Conservation (phyloP, 805 yeast genomes). For the Sugiyamaella americana region DNA sequence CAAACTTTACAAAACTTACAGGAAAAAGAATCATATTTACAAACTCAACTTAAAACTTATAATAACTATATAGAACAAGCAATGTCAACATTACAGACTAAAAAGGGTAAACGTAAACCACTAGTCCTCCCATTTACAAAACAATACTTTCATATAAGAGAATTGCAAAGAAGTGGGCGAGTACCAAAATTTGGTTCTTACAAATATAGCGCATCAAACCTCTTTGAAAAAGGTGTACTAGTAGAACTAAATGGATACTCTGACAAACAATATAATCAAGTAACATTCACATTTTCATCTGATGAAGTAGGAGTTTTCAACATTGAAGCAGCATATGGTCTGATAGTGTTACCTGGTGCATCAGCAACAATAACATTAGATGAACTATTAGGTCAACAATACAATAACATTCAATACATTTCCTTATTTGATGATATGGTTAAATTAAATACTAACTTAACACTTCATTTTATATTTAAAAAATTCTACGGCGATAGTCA, state of each 20-base stretch:
- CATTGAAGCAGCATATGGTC: conserved; percentile 68
- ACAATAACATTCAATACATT: conserved; percentile 52
- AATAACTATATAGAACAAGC: conserved; percentile 46
- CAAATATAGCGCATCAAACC: conserved; percentile 67
- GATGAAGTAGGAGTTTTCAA: conserved; percentile 66
- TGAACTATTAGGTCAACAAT: conserved; percentile 65
- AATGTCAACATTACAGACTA: conserved; percentile 43
- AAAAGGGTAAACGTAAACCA: conserved; percentile 28
- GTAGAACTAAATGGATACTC: conserved; percentile 49
- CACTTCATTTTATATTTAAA: conserved; percentile 63
- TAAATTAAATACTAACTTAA: conserved; percentile 58
- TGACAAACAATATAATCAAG: conserved; percentile 50
- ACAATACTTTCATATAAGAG: conserved; percentile 70
- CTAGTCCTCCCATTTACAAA: conserved; percentile 51
- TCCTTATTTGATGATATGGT: conserved; percentile 63
- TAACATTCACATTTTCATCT: conserved; percentile 69
- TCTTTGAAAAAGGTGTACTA: conserved; percentile 67
- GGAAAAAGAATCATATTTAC: conserved; percentile 42
- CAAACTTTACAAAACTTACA: conserved; percentile 40
- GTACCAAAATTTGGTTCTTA: conserved; percentile 71
- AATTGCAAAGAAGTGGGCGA: conserved; percentile 57
- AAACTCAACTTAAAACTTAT: conserved; percentile 38
- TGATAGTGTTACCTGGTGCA: conserved; percentile 49
- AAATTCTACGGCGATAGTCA: conserved; percentile 58
- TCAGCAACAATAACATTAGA: conserved; percentile 57